phyloP scores from a whole-genome alignment of 176 grass and related monocot genomes.

The Otatea glauca region DNA sequence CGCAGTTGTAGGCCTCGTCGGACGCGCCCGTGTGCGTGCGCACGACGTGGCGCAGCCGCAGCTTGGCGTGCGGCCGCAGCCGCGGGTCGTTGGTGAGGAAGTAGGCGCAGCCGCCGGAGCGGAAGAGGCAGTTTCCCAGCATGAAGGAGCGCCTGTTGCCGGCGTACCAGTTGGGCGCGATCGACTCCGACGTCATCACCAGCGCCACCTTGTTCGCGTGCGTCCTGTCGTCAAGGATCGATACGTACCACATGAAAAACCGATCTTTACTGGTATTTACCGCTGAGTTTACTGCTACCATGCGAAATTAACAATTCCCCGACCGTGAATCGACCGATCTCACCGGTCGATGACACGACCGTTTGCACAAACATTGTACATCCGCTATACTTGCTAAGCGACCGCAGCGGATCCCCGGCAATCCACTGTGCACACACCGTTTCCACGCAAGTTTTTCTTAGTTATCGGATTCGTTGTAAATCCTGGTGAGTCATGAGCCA shows the following conservation, averaged over 20 bases:
- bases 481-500: no score
- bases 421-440: background rate
- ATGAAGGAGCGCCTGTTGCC: slow-evolving; percentile 81
- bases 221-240: slow-evolving; percentile 20
- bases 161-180: slow-evolving; percentile 92
- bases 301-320: background rate
- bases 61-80: slow-evolving; percentile 45
- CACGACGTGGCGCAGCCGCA: slow-evolving; percentile 67
- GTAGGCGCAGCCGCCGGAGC: slow-evolving; percentile 92
- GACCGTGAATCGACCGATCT: background rate
- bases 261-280: background rate
- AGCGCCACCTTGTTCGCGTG: slow-evolving; percentile 60
- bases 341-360: rapidly evolving
- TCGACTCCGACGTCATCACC: slow-evolving; percentile 86
- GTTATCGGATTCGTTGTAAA: no score
- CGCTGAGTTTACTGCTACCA: background rate
- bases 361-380: background rate
- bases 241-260: background rate
- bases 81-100: slow-evolving; percentile 71
- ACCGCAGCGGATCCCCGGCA: background rate
- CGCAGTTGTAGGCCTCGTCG: slow-evolving; percentile 79
- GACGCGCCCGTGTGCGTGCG: slow-evolving; percentile 85
- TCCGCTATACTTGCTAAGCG: background rate
- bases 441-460: background rate
- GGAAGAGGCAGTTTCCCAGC: slow-evolving; percentile 96